phyloP scores from a whole-genome alignment of 2,329 filamentous ascomycete genomes.

The Thelonectria olida region DNA sequence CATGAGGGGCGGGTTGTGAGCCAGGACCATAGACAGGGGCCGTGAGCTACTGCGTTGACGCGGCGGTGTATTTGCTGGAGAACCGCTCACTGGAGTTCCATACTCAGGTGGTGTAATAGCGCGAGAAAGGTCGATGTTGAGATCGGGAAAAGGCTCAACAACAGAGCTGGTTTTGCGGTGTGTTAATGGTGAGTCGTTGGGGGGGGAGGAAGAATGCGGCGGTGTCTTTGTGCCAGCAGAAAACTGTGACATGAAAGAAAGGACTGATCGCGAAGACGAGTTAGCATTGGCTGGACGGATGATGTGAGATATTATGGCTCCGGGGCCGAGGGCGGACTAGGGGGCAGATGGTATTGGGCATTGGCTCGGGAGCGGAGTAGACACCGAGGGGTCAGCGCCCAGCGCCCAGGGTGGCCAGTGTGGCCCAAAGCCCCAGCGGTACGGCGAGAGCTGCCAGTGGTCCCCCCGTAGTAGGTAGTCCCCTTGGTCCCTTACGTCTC shows the following conservation, averaged over 20 bases:
- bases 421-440: slow-evolving; percentile 11
- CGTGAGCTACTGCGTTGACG: slow-evolving; percentile 66
- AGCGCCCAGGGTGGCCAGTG: slow-evolving; percentile 14
- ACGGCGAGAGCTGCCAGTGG: slow-evolving; percentile 11
- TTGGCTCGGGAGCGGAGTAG: slow-evolving; percentile 10
- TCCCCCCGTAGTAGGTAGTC: slow-evolving; percentile 4
- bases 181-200: slow-evolving; percentile 45
- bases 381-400: not conserved
- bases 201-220: slow-evolving; percentile 56
- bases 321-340: slow-evolving; percentile 16
- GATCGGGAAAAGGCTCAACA: slow-evolving; percentile 47
- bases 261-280: slow-evolving; percentile 62
- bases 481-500: not conserved
- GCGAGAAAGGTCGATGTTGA: slow-evolving; percentile 48
- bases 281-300: slow-evolving; percentile 36
- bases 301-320: slow-evolving; percentile 40
- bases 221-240: slow-evolving; percentile 62
- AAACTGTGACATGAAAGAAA: slow-evolving; percentile 89
- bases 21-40: slow-evolving; percentile 86
- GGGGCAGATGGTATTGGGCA: slow-evolving; percentile 19
- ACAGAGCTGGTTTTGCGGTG: slow-evolving; percentile 43
- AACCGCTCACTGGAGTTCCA: slow-evolving; percentile 53
- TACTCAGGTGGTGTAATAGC: slow-evolving; percentile 56
- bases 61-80: slow-evolving; percentile 53
- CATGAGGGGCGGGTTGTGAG: slow-evolving; percentile 87